Base-by-base conservation (phyloP, 2,329 filamentous ascomycete species). In the Alternaria sp. region DNA sequence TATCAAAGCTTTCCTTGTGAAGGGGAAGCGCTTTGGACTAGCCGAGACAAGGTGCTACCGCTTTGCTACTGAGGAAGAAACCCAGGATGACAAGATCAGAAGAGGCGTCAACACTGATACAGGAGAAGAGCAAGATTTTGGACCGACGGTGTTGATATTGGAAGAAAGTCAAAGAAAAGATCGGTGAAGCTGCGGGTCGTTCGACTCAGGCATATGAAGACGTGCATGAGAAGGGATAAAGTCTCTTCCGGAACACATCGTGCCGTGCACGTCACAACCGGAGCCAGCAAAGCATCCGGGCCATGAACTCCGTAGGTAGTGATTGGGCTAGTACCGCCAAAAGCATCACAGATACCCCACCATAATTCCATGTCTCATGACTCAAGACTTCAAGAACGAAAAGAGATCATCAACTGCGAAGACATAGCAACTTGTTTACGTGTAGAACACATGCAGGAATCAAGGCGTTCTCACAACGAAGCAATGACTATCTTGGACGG, bases 1-100 rank as follows among this genome's bases (percentile, higher is more conserved):
- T 0, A 67, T 72, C 28, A 68, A 68, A 22, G 64, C 53, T 9
- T 69, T 52, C 44, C 20, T 72, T 11, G 68, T 63, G 3, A 61
- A 68, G 40, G 66, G 65, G 3, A 56, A 57, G 28, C 48, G 65
- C 14, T 72, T 68, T 51, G 57, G 60, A 25, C 34, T 66, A 1
- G 62, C 63, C 4, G 70, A 72, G 38, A 51, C 44, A 22, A 56
- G 69, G 7, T 38, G 54, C 5, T 71, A 67, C 56, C 57, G 68
- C 2, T 70, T 69, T 57, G 66, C 55, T 3, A 65, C 40, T 1
- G 51, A 61, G 2, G 63, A 65, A 3, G 68, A 70, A 36, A 54
- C 16, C 8, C 16, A 43, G 18, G 48, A 61, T 30, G 41, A 56
- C 41, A 46, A 28, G 5, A 28, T 62, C 3, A 61, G 66, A 36